Evolutionary conservation across 164 flowering plant genomes (phyloP), one percentile per base, ranked within the genome.

Genomic region (Vitis rotundifolia): DNA sequence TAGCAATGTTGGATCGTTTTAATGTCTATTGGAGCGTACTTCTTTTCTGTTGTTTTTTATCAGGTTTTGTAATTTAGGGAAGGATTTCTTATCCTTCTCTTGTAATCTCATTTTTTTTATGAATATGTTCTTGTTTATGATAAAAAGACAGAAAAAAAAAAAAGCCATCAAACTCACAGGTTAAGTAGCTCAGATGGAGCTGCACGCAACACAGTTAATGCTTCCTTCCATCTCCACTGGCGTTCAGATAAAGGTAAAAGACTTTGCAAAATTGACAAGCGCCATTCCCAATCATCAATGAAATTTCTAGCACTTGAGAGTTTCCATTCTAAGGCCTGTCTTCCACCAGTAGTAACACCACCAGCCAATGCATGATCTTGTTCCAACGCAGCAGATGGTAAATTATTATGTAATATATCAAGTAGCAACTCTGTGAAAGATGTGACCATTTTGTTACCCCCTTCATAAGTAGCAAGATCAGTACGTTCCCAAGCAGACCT

Each of bases 271-370:
- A 93, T 79, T 56, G 98, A 96, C 73, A 96, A 73, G 18, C 98
- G 90, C 99, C 99, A 96, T 71, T 88, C 87, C 97, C 98, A 93
- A 79, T 96, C 99, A 80, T 93, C 97, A 82, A 96, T 81, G 68
- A 91, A 93, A 68, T 66, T 84, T 66, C 78, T 85, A 70, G 92
- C 91, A 66, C 76, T 79, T 47, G 81, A 71, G 66, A 89, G 81
- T 83, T 95, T 87, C 98, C 95, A 96, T 66, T 90, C 97, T 68
- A 96, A 74, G 60, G 95, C 97, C 74, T 87, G 85, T 75, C 71
- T 85, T 70, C 82, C 90, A 68, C 77, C 79, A 15, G 66, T 51
- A 70, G 78, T 71, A 52, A 80, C 22, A 63, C 77, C 80, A 73
- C 67, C 82, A 77, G 60, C 78, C 55, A 69, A 53, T 64, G 73